Conservation (phyloP, 192 early-diverging fungal genomes). For the Backusella circina region DNA sequence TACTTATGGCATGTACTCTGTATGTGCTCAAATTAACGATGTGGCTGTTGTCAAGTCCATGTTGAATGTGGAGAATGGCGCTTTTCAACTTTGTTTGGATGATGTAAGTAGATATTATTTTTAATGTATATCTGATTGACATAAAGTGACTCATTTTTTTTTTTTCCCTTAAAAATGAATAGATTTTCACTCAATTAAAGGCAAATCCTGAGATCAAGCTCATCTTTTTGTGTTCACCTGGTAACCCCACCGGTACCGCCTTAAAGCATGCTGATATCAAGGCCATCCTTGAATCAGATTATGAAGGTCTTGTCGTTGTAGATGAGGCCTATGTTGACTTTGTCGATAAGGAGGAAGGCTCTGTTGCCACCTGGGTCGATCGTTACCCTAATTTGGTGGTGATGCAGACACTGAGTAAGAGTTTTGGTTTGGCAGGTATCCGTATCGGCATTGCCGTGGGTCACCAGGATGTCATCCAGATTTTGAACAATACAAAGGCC, state of each 20-base stretch:
- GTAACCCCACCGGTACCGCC: slow-evolving; percentile 95
- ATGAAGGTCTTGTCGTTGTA: slow-evolving; percentile 87
- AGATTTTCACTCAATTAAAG: slow-evolving; percentile 44
- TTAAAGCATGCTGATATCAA: slow-evolving; percentile 67
- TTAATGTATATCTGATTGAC: slow-evolving; percentile 5
- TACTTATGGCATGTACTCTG: slow-evolving; percentile 99
- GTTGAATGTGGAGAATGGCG: slow-evolving; percentile 67
- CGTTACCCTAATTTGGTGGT: slow-evolving; percentile 94
- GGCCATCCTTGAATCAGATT: slow-evolving; percentile 63
- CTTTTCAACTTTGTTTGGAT: slow-evolving; percentile 63
- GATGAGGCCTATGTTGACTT: slow-evolving; percentile 99
- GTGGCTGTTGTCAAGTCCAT: slow-evolving; percentile 84
- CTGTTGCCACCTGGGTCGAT: slow-evolving; percentile 72
- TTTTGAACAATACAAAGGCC: slow-evolving; percentile 98
- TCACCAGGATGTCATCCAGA: slow-evolving; percentile 71
- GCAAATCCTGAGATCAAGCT: slow-evolving; percentile 84
- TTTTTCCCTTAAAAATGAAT: not conserved
- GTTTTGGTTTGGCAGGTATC: slow-evolving; percentile 97
- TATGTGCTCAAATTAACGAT: slow-evolving; percentile 93
- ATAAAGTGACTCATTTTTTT: slow-evolving; percentile 18
- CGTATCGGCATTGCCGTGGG: slow-evolving; percentile 86
- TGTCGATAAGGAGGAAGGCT: slow-evolving; percentile 61
- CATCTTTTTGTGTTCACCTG: slow-evolving; percentile 95
- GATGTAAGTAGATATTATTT: slow-evolving; percentile 42
- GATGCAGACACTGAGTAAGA: slow-evolving; percentile 97